Base-by-base conservation (phyloP, 305 asterid genomes). In the Fraxinus latifolia region DNA sequence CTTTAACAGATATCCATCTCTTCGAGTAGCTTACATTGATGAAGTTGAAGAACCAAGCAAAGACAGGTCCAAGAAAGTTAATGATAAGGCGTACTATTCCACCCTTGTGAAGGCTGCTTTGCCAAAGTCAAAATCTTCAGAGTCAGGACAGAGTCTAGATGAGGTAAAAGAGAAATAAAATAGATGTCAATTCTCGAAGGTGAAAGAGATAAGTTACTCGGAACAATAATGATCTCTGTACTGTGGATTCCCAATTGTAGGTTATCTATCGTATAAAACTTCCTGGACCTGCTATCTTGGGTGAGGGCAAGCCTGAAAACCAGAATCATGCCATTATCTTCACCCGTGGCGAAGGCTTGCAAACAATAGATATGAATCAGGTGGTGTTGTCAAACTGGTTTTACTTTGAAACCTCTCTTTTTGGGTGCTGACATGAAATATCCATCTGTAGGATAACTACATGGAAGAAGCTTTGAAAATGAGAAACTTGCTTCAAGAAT, bases 401-500 rank as follows among this genome's bases (percentile, higher is more conserved):
- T 74, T 73, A 71, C 62, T 80, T 75, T 85, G n/a, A 75, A 34
- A 74, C 67, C 62, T 77, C 79, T 70, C 70, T 74, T 82, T 82
- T 85, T 77, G 37, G 39, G 85, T 65, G 31, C 83, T 88, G 86
- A 88, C 84, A 55, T 83, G 77, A 82, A 50, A 78, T 67, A 62
- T 80, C 81, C 77, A 19, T 80, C 36, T 79, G 25, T 79, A 96
- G 98, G 99, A 96, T 88, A 96, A 96, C 89, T 96, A 96, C 87
- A 93, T 96, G 99, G 99, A 96, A 90, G 99, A 96, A 92, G 99
- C 99, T 80, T 89, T 94, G 65, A 96, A 96, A 90, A 93, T 96
- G 99, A 92, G 99, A 88, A 96, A 96, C 84, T 87, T 96, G 89
- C 98, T 96, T 86, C 90, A 96, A 91, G 99, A 96, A 84, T 96